These are phyloP conservation scores for Hebeloma cylindrosporum DNA, from an alignment of 768 basidiomycete species.

Conservation along the genomic window DNA sequence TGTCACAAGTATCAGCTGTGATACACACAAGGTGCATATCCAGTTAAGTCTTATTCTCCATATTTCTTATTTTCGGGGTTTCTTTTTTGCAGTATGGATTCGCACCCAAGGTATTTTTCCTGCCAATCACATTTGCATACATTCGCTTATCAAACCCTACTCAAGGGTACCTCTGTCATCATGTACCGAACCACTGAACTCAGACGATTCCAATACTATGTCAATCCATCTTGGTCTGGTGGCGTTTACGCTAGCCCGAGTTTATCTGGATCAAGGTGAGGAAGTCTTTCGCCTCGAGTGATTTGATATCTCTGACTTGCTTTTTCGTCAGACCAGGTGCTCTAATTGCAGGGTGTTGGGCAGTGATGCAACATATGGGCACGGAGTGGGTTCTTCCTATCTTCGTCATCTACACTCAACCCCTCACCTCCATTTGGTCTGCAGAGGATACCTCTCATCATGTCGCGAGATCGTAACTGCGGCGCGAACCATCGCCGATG, in stretches of 20 bases:
- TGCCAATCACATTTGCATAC: slow-evolving; percentile 3
- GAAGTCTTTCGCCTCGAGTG: neutral
- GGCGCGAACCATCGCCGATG: slow-evolving; percentile 65
- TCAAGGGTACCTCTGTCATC: slow-evolving; percentile 92
- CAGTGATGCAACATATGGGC: slow-evolving; percentile 93
- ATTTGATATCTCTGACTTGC: neutral
- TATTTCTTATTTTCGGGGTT: slow-evolving; percentile 7
- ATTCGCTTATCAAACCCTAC: no score
- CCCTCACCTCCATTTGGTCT: neutral
- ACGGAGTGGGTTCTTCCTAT: slow-evolving; percentile 57
- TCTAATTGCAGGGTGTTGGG: slow-evolving; percentile 94
- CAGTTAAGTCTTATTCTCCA: neutral
- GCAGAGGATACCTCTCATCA: slow-evolving; percentile 84
- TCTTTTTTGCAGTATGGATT: slow-evolving; percentile 77
- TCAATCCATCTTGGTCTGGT: slow-evolving; percentile 80
- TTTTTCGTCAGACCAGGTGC: slow-evolving; percentile 72
- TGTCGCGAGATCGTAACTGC: slow-evolving; percentile 80
- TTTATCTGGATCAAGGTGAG: slow-evolving; percentile 85
- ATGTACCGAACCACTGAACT: slow-evolving; percentile 87
- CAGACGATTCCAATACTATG: slow-evolving; percentile 82
- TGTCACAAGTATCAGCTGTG: slow-evolving; percentile 93
- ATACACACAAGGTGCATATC: slow-evolving; percentile 80
- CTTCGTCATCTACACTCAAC: neutral
- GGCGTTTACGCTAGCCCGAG: slow-evolving; percentile 91
- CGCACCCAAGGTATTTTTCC: slow-evolving; percentile 71